A percentile compares a stretch with the other conserved stretches of the same genome.
These are phyloP conservation scores for Candida tunisiensis DNA, from an alignment of 1,139 yeast species.

Conservation along the genomic window DNA sequence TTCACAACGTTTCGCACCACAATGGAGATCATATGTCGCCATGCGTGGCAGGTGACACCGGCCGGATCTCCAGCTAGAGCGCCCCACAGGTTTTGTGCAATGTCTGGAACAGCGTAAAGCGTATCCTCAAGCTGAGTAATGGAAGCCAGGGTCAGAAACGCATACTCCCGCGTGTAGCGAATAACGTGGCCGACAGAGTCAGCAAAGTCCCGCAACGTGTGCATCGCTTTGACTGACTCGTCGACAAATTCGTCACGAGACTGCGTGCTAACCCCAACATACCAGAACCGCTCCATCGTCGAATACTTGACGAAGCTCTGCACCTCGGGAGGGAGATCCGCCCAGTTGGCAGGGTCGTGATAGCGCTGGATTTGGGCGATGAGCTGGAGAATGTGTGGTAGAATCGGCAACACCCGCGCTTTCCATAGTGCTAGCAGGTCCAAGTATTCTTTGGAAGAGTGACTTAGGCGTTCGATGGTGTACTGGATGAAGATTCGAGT, in stretches of 20 bases:
- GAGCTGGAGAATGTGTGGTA: conserved; percentile 79
- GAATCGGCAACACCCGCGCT: conserved; percentile 80
- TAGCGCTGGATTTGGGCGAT: conserved; percentile 86
- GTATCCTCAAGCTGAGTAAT: conserved; percentile 84
- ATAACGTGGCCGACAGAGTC: conserved; percentile 97
- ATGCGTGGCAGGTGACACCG: conserved; percentile 86
- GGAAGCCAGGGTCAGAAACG: conserved; percentile 78
- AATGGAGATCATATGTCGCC: conserved; percentile 92
- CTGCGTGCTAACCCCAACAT: conserved; percentile 90
- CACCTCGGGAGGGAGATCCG: conserved; percentile 69
- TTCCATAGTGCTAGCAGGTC: conserved; percentile 71
- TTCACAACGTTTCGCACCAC: conserved; percentile 76
- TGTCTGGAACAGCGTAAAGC: conserved; percentile 68
- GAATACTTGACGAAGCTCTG: conserved; percentile 81
- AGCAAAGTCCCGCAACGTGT: conserved; percentile 87
- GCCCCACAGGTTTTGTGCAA: conserved; percentile 62
- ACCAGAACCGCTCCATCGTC: conserved; percentile 94
- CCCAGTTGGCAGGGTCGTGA: conserved; percentile 89
- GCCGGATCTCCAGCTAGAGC: conserved; percentile 74
- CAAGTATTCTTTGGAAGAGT: conserved; percentile 57
- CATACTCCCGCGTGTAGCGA: conserved; percentile 90
- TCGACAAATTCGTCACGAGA: conserved; percentile 89
- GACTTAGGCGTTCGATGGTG: conserved; percentile 78
- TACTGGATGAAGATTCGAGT: conserved; percentile 90
- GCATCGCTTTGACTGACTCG: conserved; percentile 87